These are phyloP conservation scores for Flaveria brownii DNA, from an alignment of 129 eudicot genomes.

Conservation along the genomic window DNA sequence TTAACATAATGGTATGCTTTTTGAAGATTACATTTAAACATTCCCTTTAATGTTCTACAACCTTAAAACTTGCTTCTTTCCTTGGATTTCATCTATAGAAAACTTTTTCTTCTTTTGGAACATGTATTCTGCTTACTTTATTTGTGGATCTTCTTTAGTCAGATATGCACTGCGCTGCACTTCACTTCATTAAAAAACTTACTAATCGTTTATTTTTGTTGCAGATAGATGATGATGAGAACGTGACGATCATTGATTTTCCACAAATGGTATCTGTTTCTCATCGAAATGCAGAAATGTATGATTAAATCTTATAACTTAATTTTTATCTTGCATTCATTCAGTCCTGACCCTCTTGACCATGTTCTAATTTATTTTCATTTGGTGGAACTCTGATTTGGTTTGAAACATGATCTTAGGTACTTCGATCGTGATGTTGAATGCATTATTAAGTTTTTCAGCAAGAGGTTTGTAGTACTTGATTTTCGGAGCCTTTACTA, in stretches of 20 bases:
- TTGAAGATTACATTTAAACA: constrained; percentile 6
- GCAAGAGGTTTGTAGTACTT: constrained; percentile 46
- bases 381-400: constrained; percentile 6
- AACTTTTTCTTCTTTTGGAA: too few relatives aligned
- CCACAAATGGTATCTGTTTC: constrained; percentile 97
- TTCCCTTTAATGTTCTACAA: not conserved
- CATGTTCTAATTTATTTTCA: constrained; percentile 14
- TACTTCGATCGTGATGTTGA: constrained; percentile 92
- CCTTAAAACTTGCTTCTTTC: not conserved
- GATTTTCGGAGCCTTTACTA: not conserved
- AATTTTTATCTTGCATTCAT: not conserved
- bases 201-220: constrained; percentile 7
- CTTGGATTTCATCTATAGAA: too few relatives aligned
- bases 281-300: constrained; percentile 92
- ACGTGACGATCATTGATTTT: constrained; percentile 83
- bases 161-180: not conserved
- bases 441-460: constrained; percentile 81
- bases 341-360: not conserved
- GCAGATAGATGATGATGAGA: constrained; percentile 95
- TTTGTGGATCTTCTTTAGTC: not conserved
- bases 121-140: too few relatives aligned
- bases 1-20: constrained; percentile 79
- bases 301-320: constrained; percentile 29
- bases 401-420: constrained; percentile 41
- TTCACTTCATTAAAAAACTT: not conserved